These are phyloP conservation scores for Drechslerella stenobrocha DNA, from an alignment of 2,329 filamentous ascomycete species.

Conservation along the genomic window DNA sequence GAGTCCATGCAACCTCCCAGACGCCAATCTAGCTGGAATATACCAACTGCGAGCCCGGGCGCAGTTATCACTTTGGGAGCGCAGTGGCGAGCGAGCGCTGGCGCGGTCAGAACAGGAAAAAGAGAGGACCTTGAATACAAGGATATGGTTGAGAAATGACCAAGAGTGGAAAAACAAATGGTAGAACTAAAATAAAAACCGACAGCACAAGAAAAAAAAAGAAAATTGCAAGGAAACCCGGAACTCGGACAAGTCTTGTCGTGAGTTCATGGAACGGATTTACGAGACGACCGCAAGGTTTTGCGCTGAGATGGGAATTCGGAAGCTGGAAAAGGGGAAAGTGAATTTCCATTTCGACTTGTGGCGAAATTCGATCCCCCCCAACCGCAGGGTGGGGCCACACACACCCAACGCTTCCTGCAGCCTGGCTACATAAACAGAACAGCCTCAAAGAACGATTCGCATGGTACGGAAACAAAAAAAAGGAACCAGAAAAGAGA, in stretches of 20 bases:
- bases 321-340: slow-evolving; percentile 44
- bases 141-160: too few species aligned
- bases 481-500: slow-evolving; percentile 16
- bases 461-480: slow-evolving; percentile 12
- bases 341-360: slow-evolving; percentile 45
- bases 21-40: too few species aligned
- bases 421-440: slow-evolving; percentile 23
- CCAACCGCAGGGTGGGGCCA: slow-evolving; percentile 19
- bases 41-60: too few species aligned
- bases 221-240: neutral
- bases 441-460: slow-evolving; percentile 12
- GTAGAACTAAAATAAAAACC: slow-evolving; percentile 11
- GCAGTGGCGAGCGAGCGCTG: too few species aligned
- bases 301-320: slow-evolving; percentile 41
- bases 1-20: too few species aligned
- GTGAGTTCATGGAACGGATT: slow-evolving; percentile 4
- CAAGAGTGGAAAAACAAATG: too few species aligned
- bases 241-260: neutral
- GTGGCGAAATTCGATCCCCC: slow-evolving; percentile 41
- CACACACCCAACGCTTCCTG: slow-evolving; percentile 21
- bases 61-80: too few species aligned
- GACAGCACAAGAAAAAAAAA: neutral
- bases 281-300: slow-evolving; percentile 27
- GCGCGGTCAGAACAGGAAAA: too few species aligned
- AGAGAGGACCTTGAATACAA: too few species aligned